Base-by-base conservation (phyloP, 2,329 filamentous ascomycete species). In the Acrocalymma vagum region DNA sequence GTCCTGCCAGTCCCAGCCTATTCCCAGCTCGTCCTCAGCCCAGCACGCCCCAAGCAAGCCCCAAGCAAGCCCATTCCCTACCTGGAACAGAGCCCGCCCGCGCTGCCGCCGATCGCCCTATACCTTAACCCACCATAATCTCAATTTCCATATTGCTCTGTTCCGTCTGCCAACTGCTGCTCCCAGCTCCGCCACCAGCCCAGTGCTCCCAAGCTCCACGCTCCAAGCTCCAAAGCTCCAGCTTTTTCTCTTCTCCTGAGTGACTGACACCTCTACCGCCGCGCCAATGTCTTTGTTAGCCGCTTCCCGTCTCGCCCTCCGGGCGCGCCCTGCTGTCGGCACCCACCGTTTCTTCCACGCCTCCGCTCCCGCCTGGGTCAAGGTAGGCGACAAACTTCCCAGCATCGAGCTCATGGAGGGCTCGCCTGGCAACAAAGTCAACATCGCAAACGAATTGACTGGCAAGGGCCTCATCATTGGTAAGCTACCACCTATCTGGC, bases 391-490 rank as follows among this genome's bases (percentile, higher is more conserved):
- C 70, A 74, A 79, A 55, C 78, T 97, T 39, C 94, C 93, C 29
- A 75, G 84, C 71, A 74, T 93, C 42, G 84, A 91, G 52, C 84
- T 88, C 33, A 81, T 96, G 57, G 86, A 97, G 75, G 81, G 82
- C 72, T 91, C 87, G n/a, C 93, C 93, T 1, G 90, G 88, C 47
- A 95, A 91, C 80, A 94, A 92, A 73, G 84, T 97, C 71, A 93
- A 90, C 73, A 80, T 97, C 45, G 83, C 88, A 57, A 81, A 87
- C 51, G 90, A 95, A 75, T 80, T 95, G 50, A 60, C 57, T 17
- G 84, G 82, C 51, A 88, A 90, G 64, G 90, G 88, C 42, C 73
- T 96, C 59, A 86, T 97, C 65, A 81, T 97, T 52, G 67, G 67
- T 69, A 52, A 47, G 55, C 35, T 18, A 33, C 34, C 29, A 38